Conservation (phyloP, 345 rosid species). For the Moricandia arvensis region DNA sequence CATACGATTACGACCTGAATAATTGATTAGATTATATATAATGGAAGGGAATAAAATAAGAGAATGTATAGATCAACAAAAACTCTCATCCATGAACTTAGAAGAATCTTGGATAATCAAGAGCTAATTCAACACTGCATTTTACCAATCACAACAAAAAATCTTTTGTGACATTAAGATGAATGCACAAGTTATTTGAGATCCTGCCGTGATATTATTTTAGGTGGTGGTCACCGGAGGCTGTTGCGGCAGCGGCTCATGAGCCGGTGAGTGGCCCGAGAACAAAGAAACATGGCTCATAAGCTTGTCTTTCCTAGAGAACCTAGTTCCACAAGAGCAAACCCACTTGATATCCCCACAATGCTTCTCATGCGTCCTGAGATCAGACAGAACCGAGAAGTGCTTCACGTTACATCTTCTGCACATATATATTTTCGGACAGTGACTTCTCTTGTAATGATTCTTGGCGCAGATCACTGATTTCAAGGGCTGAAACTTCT, state of each 20-base stretch:
- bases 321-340: conserved; percentile 84
- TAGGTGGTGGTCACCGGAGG: background rate
- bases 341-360: conserved; percentile 75
- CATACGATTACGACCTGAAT: background rate
- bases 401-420: conserved; percentile 73
- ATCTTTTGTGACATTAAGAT: background rate
- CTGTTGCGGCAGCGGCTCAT: background rate
- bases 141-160: background rate
- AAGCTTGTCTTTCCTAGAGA: conserved; percentile 85
- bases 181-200: background rate
- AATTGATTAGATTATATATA: background rate
- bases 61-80: background rate
- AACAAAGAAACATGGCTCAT: conserved; percentile 77
- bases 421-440: conserved; percentile 87
- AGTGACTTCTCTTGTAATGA: conserved; percentile 93
- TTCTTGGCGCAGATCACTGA: conserved; percentile 84
- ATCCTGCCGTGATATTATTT: background rate
- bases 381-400: conserved; percentile 82
- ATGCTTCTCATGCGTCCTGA: conserved; percentile 90
- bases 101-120: background rate
- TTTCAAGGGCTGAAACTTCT: conserved; percentile 80
- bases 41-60: background rate
- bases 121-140: background rate
- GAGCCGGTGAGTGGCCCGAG: conserved; percentile 44
- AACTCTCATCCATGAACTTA: background rate